phyloP scores from a whole-genome alignment of 2,329 filamentous ascomycete genomes.

The Leptographium wingfieldii region DNA sequence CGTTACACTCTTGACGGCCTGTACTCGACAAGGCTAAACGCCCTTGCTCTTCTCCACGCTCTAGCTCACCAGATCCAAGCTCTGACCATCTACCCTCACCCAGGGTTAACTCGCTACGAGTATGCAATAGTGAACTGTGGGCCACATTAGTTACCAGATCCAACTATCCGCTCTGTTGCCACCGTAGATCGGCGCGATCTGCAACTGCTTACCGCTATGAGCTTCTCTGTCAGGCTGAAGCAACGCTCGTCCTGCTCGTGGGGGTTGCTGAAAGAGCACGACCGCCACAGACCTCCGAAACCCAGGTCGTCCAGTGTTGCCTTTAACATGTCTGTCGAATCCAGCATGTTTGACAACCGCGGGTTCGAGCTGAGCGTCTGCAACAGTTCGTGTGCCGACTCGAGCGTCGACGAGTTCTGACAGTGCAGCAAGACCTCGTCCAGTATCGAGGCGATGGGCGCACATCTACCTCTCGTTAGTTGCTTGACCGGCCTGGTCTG shows the following conservation, averaged over 20 bases:
- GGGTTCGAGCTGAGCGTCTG: constrained; percentile 43
- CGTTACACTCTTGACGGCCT: background rate
- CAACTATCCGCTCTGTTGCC: too few species aligned
- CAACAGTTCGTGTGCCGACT: constrained; percentile 47
- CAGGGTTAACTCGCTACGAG: background rate
- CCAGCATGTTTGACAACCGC: constrained; percentile 34
- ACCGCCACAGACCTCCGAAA: constrained; percentile 50
- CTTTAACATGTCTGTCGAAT: constrained; percentile 34
- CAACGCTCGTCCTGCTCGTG: constrained; percentile 39
- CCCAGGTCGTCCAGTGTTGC: constrained; percentile 46
- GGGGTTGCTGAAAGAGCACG: constrained; percentile 36
- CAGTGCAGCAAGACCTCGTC: constrained; percentile 51
- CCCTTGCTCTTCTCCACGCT: background rate
- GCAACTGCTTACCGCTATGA: constrained; percentile 40
- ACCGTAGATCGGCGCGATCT: background rate
- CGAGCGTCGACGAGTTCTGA: constrained; percentile 46
- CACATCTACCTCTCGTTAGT: constrained; percentile 23
- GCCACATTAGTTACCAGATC: background rate
- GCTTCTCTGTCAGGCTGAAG: constrained; percentile 42
- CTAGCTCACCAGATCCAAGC: background rate
- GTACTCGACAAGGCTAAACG: background rate
- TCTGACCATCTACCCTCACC: too few species aligned
- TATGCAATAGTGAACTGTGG: constrained; percentile 5
- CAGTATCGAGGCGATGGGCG: constrained; percentile 43
- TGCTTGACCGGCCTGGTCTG: background rate